phyloP scores from a whole-genome alignment of 2,329 filamentous ascomycete genomes.

The Aureobasidium sp. region DNA sequence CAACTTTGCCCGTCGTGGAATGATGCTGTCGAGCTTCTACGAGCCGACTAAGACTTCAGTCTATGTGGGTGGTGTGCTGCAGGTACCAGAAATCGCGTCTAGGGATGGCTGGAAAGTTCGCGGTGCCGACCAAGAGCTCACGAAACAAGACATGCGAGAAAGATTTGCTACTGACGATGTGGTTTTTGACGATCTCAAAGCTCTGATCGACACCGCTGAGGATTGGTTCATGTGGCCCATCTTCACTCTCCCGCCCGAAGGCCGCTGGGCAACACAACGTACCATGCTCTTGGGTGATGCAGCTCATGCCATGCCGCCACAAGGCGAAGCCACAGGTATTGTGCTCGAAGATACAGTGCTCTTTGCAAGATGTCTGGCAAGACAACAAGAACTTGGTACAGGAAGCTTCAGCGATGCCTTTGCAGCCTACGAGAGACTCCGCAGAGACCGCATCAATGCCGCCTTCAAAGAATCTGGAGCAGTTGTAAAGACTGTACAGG shows the following conservation, averaged over 20 bases:
- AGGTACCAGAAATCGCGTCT: conserved; percentile 36
- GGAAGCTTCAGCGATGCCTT: conserved; percentile 39
- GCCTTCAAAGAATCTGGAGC: conserved; percentile 42
- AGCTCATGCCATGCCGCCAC: conserved; percentile 46
- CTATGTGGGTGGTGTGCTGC: conserved; percentile 41
- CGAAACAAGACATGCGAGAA: conserved; percentile 35
- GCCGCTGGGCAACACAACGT: conserved; percentile 39
- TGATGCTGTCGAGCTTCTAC: conserved; percentile 39
- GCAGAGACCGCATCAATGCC: conserved; percentile 38
- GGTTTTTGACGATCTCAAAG: conserved; percentile 30
- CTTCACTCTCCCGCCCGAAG: conserved; percentile 38
- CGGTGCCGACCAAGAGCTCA: conserved; percentile 38
- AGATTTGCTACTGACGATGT: conserved; percentile 36
- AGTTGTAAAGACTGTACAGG: conserved; percentile 39
- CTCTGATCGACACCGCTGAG: conserved; percentile 35
- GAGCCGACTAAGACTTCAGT: conserved; percentile 31
- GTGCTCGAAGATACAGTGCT: conserved; percentile 48
- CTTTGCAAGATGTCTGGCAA: conserved; percentile 38
- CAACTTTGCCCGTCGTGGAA: conserved; percentile 40
- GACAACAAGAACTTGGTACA: conserved; percentile 36
- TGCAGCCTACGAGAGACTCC: conserved; percentile 41
- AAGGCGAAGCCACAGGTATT: conserved; percentile 45
- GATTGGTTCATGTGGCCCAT: conserved; percentile 43
- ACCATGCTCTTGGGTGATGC: conserved; percentile 41
- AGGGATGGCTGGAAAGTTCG: conserved; percentile 41